Evolutionary conservation across 495 filamentous ascomycete genomes (phyloP), one percentile per base, ranked within the genome.

Genomic region (Neurospora tetraspora): DNA sequence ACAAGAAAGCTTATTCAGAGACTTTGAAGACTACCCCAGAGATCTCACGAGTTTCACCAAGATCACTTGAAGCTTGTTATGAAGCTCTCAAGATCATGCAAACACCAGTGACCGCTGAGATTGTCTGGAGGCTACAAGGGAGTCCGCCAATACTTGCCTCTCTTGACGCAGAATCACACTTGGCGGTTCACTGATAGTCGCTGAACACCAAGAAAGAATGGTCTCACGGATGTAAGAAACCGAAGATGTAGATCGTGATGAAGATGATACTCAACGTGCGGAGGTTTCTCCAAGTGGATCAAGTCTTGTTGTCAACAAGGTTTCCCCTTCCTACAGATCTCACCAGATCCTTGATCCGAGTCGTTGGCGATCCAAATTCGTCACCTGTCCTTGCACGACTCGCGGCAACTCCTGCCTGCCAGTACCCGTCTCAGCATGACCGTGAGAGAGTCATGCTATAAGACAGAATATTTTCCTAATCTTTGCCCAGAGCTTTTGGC

Each of bases 381-480:
- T 72, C 59, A 39, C 47, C 70, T 73, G 71, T 45, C 42, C 27
- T 36, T 61, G 16, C 77, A 76, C 76, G 77, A 77, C 73, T 74
- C 74, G 73, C 71, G 71, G 71, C 72, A 70, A n/a, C 65, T 61
- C 70, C 61, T 77, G 70, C 42, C 71, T 27, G 36, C 36, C 43
- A n/a, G 8, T 34, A 61, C 36, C 36, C 70, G 75, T 78, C 74
- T 39, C 69, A 59, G 47, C 39, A 68, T 72, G 69, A 39, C 27
- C 40, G 18, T 40, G 12, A 3, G 68, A 73, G 59, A 74, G 73
- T 36, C 73, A 69, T 78, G 71, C 73, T 79, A 72, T 76, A 80
- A 73, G 68, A 68, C 70, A 31, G 38, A 69, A 27, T 31, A 72
- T 39, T 73, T 40, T 73, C 38, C 39, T 53, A 59, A 36, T 20